Evolutionary conservation across 768 basidiomycete genomes (phyloP), one percentile per base, ranked within the genome.

Genomic region (Russula sp.): DNA sequence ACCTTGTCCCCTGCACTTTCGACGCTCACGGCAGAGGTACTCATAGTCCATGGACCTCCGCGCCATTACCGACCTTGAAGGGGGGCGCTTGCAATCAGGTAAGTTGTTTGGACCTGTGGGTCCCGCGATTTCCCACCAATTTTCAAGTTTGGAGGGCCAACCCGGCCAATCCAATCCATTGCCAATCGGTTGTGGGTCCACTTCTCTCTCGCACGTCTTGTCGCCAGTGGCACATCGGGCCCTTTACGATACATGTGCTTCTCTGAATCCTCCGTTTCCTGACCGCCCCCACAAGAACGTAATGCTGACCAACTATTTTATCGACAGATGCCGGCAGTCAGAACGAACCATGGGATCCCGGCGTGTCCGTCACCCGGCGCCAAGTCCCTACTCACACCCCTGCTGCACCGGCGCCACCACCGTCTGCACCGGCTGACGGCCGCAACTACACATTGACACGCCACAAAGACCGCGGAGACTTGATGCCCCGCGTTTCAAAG

Each of bases 71-170:
- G n/a, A 64, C 59, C 46, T 60, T 18, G 63, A 60, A 26, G 63
- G 63, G 28, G 63, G 46, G 46, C 58, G 63, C 48, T 54, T 64
- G 58, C 57, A 48, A 34, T 64, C 63, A 46, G 58, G 66, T 67
- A 67, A 63, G 56, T 46, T 57, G 61, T 67, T 68, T 68, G 55
- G 30, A 49, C 28, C 49, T 68, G 67, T 68, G 66, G 67, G 67
- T 68, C 67, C 67, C 57, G 8, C 30, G 51, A 59, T 32, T 34
- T 38, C 56, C 56, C 56, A 57, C 56, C 26, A 32, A 57, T 57
- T 57, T n/a, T 57, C 56, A 57, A 42, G 54, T 38, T 24, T 11
- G 22, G 40, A 57, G 44, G 9, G 44, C 9, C 46, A 44, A 44
- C 34, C 28, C 5, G 28, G 10, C 42, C 42, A 6, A 4, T 18